Percentiles rank a stretch among this genome's conserved stretches.
phyloP scores from a whole-genome alignment of 1,139 yeast species.

The Lodderomyces oxycetoniae region DNA sequence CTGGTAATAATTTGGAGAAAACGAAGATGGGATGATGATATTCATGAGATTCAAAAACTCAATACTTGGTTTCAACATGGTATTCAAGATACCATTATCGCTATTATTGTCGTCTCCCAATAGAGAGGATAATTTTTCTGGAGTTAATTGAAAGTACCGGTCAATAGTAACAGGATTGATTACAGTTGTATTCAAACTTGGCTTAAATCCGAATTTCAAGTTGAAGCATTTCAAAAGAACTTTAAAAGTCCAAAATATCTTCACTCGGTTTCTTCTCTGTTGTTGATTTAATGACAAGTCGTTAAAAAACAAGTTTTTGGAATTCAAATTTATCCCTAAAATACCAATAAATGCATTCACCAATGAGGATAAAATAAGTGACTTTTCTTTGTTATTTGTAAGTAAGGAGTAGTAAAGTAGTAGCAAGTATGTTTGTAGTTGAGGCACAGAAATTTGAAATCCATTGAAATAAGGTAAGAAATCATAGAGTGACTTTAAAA shows the following conservation, averaged over 20 bases:
- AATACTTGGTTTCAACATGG: constrained; percentile 40
- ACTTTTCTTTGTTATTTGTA: constrained; percentile 46
- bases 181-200: constrained; percentile 45
- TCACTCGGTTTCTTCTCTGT: constrained; percentile 48
- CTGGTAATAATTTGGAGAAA: constrained; percentile 46
- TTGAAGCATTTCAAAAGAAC: constrained; percentile 50
- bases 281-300: constrained; percentile 36
- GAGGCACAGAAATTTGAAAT: constrained; percentile 39
- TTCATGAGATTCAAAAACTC: constrained; percentile 45
- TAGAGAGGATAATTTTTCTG: constrained; percentile 40
- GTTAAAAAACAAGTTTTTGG: constrained; percentile 43
- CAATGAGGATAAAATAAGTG: constrained; percentile 38
- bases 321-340: constrained; percentile 44
- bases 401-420: constrained; percentile 41
- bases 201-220: constrained; percentile 46
- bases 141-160: constrained; percentile 44
- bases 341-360: constrained; percentile 46
- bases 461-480: constrained; percentile 45
- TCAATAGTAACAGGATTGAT: constrained; percentile 49
- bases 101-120: constrained; percentile 28
- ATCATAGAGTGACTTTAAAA: constrained; percentile 39
- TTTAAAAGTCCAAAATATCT: constrained; percentile 58
- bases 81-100: constrained; percentile 28
- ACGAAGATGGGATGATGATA: constrained; percentile 46
- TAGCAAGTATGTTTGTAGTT: constrained; percentile 40